A percentile compares a stretch with the other conserved stretches of the same genome.
phyloP scores from a whole-genome alignment of 495 filamentous ascomycete species.

The Aeminium ludgeri region DNA sequence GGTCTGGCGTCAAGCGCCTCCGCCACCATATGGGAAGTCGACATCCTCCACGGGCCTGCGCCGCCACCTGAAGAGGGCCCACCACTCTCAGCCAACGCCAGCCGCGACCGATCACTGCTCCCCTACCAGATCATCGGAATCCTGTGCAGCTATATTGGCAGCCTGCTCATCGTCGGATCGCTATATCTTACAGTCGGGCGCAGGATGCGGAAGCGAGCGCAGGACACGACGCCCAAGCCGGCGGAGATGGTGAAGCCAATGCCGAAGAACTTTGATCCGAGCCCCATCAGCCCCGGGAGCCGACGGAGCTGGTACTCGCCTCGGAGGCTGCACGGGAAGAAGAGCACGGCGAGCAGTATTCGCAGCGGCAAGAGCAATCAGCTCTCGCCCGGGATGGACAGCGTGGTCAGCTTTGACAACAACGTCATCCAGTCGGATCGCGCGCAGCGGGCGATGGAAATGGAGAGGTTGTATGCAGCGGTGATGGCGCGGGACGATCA shows the following conservation, averaged over 20 bases:
- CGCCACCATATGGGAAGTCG: constrained; percentile 10
- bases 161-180: constrained; percentile 17
- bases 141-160: constrained; percentile 13
- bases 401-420: constrained; percentile 51
- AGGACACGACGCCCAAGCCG: constrained; percentile 36
- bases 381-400: constrained; percentile 23
- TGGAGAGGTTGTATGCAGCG: constrained; percentile 78
- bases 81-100: constrained; percentile 17
- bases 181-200: constrained; percentile 49
- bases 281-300: constrained; percentile 22
- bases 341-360: constrained; percentile 27
- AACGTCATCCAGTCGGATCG: constrained; percentile 56
- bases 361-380: constrained; percentile 15
- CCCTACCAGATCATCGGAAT: constrained; percentile 20
- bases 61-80: constrained; percentile 17
- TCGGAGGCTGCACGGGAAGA: constrained; percentile 13
- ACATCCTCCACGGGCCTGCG: constrained; percentile 15
- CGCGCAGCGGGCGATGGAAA: constrained; percentile 53
- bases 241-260: constrained; percentile 45
- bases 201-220: constrained; percentile 37
- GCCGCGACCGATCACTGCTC: constrained; percentile 12
- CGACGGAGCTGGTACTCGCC: constrained; percentile 27
- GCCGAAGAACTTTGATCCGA: constrained; percentile 12
- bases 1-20: neutral
- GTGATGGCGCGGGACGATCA: constrained; percentile 78